These are phyloP conservation scores for Neurospora crassa DNA, from an alignment of 2,329 filamentous ascomycete genomes.

Conservation along the genomic window DNA sequence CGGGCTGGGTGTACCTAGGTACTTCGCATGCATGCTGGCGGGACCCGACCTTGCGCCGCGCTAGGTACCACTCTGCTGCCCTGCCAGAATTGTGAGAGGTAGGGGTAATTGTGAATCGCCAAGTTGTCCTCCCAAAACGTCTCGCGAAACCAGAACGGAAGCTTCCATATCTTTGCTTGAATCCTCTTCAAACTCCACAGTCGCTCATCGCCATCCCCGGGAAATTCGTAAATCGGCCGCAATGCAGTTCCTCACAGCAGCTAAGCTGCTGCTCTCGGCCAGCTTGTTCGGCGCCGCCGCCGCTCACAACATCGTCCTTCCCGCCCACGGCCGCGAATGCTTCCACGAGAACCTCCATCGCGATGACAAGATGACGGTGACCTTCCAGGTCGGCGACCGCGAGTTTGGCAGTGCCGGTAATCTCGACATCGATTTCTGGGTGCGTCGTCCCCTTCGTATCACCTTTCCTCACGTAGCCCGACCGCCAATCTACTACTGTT, in stretches of 20 bases:
- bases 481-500: neutral
- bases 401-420: conserved; percentile 94
- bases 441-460: conserved; percentile 34
- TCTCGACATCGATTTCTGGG: conserved; percentile 96
- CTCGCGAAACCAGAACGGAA: neutral
- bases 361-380: conserved; percentile 97
- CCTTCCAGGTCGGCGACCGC: conserved; percentile 93
- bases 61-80: neutral
- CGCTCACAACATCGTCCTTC: conserved; percentile 94
- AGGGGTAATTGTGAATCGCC: conserved; percentile 12
- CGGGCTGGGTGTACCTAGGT: neutral
- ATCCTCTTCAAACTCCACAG: conserved; percentile 7
- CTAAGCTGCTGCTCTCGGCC: conserved; percentile 32
- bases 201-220: conserved; percentile 6
- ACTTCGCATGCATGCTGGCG: neutral
- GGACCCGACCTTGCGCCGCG: neutral
- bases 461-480: neutral
- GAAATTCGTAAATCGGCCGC: conserved; percentile 10
- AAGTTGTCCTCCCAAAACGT: conserved; percentile 16
- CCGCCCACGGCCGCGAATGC: conserved; percentile 89
- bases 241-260: conserved; percentile 35
- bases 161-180: neutral
- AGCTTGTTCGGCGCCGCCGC: conserved; percentile 50
- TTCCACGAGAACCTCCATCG: conserved; percentile 89
- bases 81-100: neutral